Conservation (phyloP, 495 filamentous ascomycete genomes). For the Parachaetomium inaequale region DNA sequence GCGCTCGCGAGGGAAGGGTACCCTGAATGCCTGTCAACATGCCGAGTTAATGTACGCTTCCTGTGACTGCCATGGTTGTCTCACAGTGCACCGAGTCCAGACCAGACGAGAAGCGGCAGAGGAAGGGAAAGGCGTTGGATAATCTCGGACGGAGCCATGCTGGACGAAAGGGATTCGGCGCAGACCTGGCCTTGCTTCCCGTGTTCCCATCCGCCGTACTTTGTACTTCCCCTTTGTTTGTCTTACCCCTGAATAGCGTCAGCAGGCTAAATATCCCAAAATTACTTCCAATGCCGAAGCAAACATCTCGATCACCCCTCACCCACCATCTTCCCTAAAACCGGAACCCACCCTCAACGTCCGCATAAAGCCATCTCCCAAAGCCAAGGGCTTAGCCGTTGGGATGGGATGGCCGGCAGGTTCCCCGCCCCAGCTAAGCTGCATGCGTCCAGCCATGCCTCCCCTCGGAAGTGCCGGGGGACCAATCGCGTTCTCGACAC, state of each 20-base stretch:
- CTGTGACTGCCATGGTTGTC: neutral
- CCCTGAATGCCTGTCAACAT: neutral
- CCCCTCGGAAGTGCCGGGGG: neutral
- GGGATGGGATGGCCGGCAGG: neutral
- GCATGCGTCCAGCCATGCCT: slow-evolving; percentile 1
- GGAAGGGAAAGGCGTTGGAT: neutral
- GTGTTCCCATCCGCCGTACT: neutral
- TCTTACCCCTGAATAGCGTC: neutral
- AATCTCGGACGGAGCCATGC: neutral
- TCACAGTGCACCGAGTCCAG: neutral
- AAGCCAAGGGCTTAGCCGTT: neutral
- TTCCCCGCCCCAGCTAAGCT: slow-evolving; percentile 1
- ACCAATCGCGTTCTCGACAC: neutral
- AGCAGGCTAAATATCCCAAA: neutral
- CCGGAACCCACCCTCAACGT: neutral
- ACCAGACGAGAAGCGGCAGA: neutral
- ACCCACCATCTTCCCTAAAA: too few relatives aligned
- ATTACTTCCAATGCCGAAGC: neutral
- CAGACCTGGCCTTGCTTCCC: neutral
- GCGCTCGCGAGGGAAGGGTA: neutral
- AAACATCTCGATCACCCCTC: neutral
- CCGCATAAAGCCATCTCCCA: neutral
- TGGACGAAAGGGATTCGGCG: neutral
- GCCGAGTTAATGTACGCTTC: neutral
- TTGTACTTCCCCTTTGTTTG: neutral